A percentile compares a stretch with the other conserved stretches of the same genome.
phyloP scores from a whole-genome alignment of 2,329 filamentous ascomycete species.

The Calonectria pseudoreteaudii region DNA sequence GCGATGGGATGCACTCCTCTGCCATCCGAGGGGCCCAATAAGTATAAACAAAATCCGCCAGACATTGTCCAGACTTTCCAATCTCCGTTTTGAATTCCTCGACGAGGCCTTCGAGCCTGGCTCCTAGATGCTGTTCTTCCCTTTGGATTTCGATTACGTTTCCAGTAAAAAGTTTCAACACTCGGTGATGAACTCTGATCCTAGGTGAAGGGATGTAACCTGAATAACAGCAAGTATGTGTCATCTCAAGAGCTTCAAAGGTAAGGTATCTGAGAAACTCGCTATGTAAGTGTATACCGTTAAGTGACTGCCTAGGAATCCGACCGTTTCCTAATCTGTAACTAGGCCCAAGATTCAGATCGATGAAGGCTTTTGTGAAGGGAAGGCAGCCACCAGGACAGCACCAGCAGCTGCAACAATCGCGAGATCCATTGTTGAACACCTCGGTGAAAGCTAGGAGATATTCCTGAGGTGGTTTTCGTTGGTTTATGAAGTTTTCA shows the following conservation, averaged over 20 bases:
- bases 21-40: conserved; percentile 2
- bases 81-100: neutral
- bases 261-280: neutral
- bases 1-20: neutral
- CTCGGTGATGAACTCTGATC: rapidly evolving
- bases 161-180: neutral
- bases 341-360: no score
- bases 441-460: neutral
- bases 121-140: neutral
- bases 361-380: neutral
- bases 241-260: conserved; percentile 16
- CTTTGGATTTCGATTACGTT: neutral
- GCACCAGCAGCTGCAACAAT: neutral
- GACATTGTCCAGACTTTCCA: neutral
- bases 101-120: neutral
- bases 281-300: neutral
- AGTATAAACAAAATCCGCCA: neutral
- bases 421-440: neutral
- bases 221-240: conserved; percentile 7
- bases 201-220: no score
- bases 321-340: neutral
- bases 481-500: rapidly evolving
- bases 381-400: neutral
- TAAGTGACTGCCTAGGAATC: neutral
- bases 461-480: neutral